Evolutionary conservation across 2,329 filamentous ascomycete species (phyloP), one percentile per base, ranked within the genome.

Genomic region (Penicillium aurantiogriseum): DNA sequence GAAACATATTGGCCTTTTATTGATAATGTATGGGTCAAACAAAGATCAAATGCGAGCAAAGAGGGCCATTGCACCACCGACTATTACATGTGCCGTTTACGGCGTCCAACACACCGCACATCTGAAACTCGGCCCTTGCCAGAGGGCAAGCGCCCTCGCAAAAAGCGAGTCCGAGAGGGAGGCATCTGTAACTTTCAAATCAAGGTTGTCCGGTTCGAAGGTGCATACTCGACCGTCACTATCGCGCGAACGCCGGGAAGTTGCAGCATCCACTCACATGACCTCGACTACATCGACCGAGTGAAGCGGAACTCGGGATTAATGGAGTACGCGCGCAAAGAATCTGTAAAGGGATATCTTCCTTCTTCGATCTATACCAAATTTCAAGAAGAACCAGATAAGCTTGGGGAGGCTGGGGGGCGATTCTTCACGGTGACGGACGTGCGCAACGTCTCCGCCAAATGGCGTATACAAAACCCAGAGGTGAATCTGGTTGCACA

Each of bases 21-120:
- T 49, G 78, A 80, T 62, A 80, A 80, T 61, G 75, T 80, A n/a
- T 80, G 78, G 78, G 76, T 79, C 11, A 79, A 79, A 52, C 76
- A 79, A 60, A 73, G 77, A 57, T 72, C 71, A 17, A 74, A 76
- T 57, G 67, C 74, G 8, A 76, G 73, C 62, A 75, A 75, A 61
- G 74, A 74, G 58, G 76, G 76, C 3, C 72, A 73, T 44, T 74
- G 71, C 51, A 76, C 70, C 4, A 77, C 77, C 3, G 78, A 80
- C 46, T 79, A 79, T 60, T 80, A 80, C 56, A 77, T 76, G 69
- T 80, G 78, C 62, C 73, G 78, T 46, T 61, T 80, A 52, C 74
- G 77, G 54, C 71, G 74, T 40, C 69, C 71, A 36, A 76, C 70
- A 13, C 69, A 71, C 51, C 75, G 76, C 50, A 69, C 74, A 15